Percentiles rank a stretch among this genome's conserved stretches.
These are phyloP conservation scores for Xylaria sp. DNA, from an alignment of 2,329 filamentous ascomycete genomes.

Conservation along the genomic window DNA sequence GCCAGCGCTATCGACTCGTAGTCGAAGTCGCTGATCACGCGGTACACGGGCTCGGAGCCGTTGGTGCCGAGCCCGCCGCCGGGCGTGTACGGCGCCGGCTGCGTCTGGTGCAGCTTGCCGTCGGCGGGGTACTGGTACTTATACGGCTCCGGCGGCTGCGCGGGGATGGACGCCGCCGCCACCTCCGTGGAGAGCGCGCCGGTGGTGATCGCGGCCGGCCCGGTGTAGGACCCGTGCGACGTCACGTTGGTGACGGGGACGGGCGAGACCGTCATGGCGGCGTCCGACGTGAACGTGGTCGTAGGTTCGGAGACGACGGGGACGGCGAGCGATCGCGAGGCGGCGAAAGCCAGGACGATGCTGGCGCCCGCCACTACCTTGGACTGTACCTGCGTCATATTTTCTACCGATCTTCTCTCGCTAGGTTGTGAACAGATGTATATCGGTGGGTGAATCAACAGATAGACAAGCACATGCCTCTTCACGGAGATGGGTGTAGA, in stretches of 20 bases:
- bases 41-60: constrained; percentile 74
- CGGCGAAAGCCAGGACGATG: constrained; percentile 22
- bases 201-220: constrained; percentile 65
- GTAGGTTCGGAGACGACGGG: constrained; percentile 41
- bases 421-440: too few species aligned
- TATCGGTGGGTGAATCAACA: too few species aligned
- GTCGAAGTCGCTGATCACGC: constrained; percentile 80
- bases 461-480: too few species aligned
- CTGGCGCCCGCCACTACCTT: constrained; percentile 8
- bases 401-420: too few species aligned
- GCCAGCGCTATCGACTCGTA: constrained; percentile 76
- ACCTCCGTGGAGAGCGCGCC: constrained; percentile 66
- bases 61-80: constrained; percentile 77
- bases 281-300: constrained; percentile 40
- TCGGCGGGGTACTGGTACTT: constrained; percentile 73
- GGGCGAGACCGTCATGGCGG: constrained; percentile 29
- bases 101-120: constrained; percentile 65
- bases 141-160: constrained; percentile 59
- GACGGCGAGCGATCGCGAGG: constrained; percentile 31
- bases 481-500: too few species aligned
- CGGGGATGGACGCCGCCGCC: constrained; percentile 59
- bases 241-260: constrained; percentile 58
- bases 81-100: constrained; percentile 74
- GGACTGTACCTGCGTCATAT: constrained; percentile 23
- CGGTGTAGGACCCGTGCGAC: constrained; percentile 69